Evolutionary conservation across 2,329 filamentous ascomycete species (phyloP).

Genomic region (Neonectria faginata): DNA sequence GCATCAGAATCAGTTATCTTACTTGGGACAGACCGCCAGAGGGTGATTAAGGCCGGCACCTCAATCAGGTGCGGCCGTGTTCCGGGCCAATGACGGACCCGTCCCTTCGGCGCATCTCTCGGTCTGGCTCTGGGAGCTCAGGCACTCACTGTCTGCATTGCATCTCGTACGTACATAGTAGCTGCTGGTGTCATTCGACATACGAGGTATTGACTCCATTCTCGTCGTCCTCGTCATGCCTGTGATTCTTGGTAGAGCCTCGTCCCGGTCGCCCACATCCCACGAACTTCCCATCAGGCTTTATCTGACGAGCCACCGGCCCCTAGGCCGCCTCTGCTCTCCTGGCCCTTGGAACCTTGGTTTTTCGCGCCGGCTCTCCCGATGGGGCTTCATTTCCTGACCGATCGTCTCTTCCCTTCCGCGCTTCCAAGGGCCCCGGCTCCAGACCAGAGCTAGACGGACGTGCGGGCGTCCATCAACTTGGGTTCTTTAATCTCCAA

Average conservation of each 20-base stretch:
- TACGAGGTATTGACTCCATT: not conserved
- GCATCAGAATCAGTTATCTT: constrained; percentile 18
- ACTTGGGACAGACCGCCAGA: constrained; percentile 2
- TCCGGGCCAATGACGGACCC: not conserved
- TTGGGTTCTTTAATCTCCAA: constrained; percentile 42
- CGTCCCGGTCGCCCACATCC: constrained; percentile 18
- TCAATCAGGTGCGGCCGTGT: not conserved
- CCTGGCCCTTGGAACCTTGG: constrained; percentile 6
- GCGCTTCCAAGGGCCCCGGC: not conserved
- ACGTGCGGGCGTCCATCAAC: constrained; percentile 27
- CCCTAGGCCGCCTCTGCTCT: constrained; percentile 2
- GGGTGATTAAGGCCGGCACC: not conserved
- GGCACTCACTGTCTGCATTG: constrained; percentile 18
- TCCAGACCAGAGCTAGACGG: constrained; percentile 34
- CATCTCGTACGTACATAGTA: constrained; percentile 27
- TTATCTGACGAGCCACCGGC: constrained; percentile 6
- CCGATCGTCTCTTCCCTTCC: constrained; percentile 13
- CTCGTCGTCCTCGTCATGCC: not conserved
- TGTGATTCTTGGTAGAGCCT: constrained; percentile 13
- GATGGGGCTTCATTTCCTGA: constrained; percentile 40
- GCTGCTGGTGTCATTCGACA: constrained; percentile 26
- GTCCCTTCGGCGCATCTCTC: constrained; percentile 7
- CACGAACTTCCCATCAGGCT: constrained; percentile 11
- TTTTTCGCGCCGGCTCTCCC: constrained; percentile 17
- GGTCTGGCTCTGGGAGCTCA: constrained; percentile 4